Evolutionary conservation across 345 rosid genomes (phyloP).

Genomic region (Populus nigra): DNA sequence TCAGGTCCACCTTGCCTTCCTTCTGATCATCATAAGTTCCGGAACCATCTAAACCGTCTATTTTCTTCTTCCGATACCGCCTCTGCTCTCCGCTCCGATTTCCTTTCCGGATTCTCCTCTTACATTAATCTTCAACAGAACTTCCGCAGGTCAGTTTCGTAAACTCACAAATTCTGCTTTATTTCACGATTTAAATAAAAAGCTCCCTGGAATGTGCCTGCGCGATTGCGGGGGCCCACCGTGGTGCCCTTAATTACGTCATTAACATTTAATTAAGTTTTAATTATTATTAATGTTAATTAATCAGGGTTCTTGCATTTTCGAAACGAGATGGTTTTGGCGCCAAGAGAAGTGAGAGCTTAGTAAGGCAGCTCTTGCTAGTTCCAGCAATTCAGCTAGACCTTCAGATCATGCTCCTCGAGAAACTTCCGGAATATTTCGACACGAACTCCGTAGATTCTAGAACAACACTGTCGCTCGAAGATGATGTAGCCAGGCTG

Average conservation of each 20-base stretch:
- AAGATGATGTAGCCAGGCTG: constrained; percentile 69
- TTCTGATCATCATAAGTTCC: constrained; percentile 55
- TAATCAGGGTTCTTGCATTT: constrained; percentile 49
- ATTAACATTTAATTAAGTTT: too few species aligned
- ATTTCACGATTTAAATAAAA: too few species aligned
- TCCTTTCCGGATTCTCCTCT: constrained; percentile 51
- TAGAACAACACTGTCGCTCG: constrained; percentile 38
- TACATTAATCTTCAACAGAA: constrained; percentile 51
- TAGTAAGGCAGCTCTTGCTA: constrained; percentile 59
- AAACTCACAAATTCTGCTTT: neutral
- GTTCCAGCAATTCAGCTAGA: constrained; percentile 66
- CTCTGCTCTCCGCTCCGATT: constrained; percentile 39
- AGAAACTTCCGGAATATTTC: constrained; percentile 78
- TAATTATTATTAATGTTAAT: too few species aligned
- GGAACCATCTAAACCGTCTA: constrained; percentile 51
- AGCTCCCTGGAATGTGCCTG: too few species aligned
- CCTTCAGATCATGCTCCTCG: constrained; percentile 58
- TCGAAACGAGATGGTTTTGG: constrained; percentile 26
- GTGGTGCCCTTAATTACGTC: too few species aligned
- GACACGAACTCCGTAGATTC: constrained; percentile 16
- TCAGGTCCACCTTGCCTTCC: constrained; percentile 68
- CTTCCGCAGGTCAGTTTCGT: constrained; percentile 47
- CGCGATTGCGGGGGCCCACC: too few species aligned
- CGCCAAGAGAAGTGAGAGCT: constrained; percentile 40
- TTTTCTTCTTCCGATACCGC: constrained; percentile 35